Conservation (phyloP, 2,329 filamentous ascomycete species). For the Sporothrix variecibatus region DNA sequence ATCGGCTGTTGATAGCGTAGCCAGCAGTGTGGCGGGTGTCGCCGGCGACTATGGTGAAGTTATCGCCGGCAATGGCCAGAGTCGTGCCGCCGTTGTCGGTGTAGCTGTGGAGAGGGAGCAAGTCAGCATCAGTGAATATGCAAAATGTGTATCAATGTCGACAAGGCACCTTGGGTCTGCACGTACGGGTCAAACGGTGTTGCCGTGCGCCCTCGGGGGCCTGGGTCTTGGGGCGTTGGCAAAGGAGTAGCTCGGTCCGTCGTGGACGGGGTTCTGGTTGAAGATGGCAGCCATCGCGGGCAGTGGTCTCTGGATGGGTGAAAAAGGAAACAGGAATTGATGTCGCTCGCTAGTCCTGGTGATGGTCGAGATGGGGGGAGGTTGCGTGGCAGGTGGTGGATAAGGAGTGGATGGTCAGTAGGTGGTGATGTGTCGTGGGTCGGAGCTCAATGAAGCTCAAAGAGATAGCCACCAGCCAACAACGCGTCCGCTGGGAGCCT, state of each 20-base stretch:
- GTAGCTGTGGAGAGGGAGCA: slow-evolving; percentile 62
- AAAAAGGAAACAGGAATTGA: not conserved
- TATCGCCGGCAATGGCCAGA: slow-evolving; percentile 86
- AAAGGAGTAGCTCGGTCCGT: slow-evolving; percentile 70
- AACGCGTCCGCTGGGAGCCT: slow-evolving; percentile 28
- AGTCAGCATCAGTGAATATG: not conserved
- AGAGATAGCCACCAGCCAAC: slow-evolving; percentile 9
- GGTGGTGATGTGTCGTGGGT: not conserved
- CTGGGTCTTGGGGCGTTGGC: slow-evolving; percentile 57
- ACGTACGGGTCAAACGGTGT: slow-evolving; percentile 88
- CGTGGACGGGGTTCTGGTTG: slow-evolving; percentile 69
- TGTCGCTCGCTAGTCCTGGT: not conserved
- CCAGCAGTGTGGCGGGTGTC: slow-evolving; percentile 94
- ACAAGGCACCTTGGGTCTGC: not conserved
- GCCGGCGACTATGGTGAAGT: slow-evolving; percentile 95
- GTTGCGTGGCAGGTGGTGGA: not conserved
- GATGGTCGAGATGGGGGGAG: not conserved
- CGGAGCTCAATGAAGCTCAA: slow-evolving; percentile 18
- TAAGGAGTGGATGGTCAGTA: not conserved
- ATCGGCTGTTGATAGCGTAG: slow-evolving; percentile 98
- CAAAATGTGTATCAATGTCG: not conserved
- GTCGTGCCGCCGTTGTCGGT: slow-evolving; percentile 98
- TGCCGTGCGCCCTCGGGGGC: slow-evolving; percentile 59
- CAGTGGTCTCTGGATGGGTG: no score
- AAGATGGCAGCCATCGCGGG: slow-evolving; percentile 65